phyloP scores from a whole-genome alignment of 805 yeast genomes.

The Hanseniaspora jakobsenii region DNA sequence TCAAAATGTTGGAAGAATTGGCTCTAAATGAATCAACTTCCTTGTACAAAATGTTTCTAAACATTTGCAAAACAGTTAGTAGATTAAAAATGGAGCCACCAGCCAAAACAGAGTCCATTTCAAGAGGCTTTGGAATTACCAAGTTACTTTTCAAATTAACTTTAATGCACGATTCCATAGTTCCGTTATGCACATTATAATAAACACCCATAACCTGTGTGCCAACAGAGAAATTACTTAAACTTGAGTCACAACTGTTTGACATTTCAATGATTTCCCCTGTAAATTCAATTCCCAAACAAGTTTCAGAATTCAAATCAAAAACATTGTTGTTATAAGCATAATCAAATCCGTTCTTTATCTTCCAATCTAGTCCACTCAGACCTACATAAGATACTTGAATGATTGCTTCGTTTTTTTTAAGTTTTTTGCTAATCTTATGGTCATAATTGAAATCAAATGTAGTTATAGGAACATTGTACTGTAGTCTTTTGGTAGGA shows the following conservation, averaged over 20 bases:
- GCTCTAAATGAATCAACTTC: slow-evolving; percentile 20
- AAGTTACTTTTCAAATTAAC: slow-evolving; percentile 43
- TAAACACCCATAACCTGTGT: slow-evolving; percentile 58
- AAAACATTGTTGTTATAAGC: slow-evolving; percentile 21
- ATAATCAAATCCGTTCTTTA: slow-evolving; percentile 39
- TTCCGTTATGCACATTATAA: slow-evolving; percentile 40
- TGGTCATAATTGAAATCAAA: slow-evolving; percentile 41
- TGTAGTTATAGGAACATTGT: slow-evolving; percentile 3
- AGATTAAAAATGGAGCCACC: slow-evolving; percentile 53
- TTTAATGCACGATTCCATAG: slow-evolving; percentile 45
- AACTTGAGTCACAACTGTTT: slow-evolving; percentile 24
- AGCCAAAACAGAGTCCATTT: slow-evolving; percentile 41
- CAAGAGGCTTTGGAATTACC: slow-evolving; percentile 36
- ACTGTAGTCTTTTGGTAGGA: slow-evolving; percentile 36
- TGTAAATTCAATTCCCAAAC: slow-evolving; percentile 59
- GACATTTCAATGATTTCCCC: slow-evolving; percentile 54
- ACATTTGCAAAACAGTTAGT: slow-evolving; percentile 44
- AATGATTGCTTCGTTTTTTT: slow-evolving; percentile 39
- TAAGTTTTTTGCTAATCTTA: slow-evolving; percentile 39
- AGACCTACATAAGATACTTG: slow-evolving; percentile 48
- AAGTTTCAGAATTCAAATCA: slow-evolving; percentile 44
- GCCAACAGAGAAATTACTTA: slow-evolving; percentile 39
- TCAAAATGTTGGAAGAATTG: slow-evolving; percentile 40
- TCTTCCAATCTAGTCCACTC: slow-evolving; percentile 54
- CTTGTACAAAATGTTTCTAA: slow-evolving; percentile 28